Conservation (phyloP, 495 filamentous ascomycete species). For the Cercophora samala region DNA sequence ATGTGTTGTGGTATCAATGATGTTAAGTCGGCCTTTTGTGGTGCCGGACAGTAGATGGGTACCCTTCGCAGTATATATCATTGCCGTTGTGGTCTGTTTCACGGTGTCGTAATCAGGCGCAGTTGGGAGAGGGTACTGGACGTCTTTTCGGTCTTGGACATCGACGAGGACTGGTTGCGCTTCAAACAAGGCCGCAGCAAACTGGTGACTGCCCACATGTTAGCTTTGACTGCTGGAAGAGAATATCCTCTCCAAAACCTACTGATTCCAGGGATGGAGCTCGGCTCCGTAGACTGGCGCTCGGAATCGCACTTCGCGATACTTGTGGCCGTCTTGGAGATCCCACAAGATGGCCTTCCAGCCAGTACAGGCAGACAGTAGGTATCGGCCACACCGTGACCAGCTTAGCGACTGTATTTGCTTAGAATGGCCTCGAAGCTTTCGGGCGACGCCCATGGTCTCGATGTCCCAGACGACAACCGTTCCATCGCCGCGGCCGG, state of each 20-base stretch:
- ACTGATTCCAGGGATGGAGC: slow-evolving; percentile 89
- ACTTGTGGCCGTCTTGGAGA: slow-evolving; percentile 60
- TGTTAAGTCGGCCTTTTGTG: slow-evolving; percentile 91
- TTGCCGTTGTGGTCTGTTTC: slow-evolving; percentile 87
- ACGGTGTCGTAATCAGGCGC: slow-evolving; percentile 69
- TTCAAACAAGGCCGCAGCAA: slow-evolving; percentile 87
- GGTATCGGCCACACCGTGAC: slow-evolving; percentile 85
- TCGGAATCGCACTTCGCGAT: slow-evolving; percentile 71
- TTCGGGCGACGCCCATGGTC: slow-evolving; percentile 91
- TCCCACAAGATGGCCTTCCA: slow-evolving; percentile 98
- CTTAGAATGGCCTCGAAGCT: slow-evolving; percentile 83
- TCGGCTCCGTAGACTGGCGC: slow-evolving; percentile 94
- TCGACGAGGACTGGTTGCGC: slow-evolving; percentile 87
- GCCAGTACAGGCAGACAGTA: slow-evolving; percentile 92
- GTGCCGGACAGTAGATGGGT: slow-evolving; percentile 88
- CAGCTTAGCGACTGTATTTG: slow-evolving; percentile 92
- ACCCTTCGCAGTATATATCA: slow-evolving; percentile 79
- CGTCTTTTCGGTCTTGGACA: slow-evolving; percentile 58
- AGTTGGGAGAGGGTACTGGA: slow-evolving; percentile 75
- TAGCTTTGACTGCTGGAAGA: not conserved
- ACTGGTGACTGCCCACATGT: slow-evolving; percentile 58
- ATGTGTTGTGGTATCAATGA: slow-evolving; percentile 75
- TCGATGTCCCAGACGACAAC: slow-evolving; percentile 96
- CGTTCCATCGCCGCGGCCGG: slow-evolving; percentile 87
- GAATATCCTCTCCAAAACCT: slow-evolving; percentile 28